Evolutionary conservation across 495 filamentous ascomycete genomes (phyloP).

Genomic region (Daldinia vernicosa): DNA sequence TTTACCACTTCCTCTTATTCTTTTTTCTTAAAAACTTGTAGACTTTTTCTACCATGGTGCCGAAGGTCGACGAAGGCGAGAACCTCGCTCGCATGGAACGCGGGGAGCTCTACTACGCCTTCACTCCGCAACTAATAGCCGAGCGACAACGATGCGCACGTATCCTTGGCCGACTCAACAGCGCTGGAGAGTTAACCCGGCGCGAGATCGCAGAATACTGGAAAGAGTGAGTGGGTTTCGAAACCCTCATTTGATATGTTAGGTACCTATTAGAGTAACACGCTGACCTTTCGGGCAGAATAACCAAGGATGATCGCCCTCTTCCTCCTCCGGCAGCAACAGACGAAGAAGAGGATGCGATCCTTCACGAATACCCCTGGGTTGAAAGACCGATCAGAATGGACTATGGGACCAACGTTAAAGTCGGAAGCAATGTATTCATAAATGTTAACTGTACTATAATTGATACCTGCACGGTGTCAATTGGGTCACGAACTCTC

Average conservation of each 20-base stretch:
- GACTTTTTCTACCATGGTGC: slow-evolving; percentile 1
- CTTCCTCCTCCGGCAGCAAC: slow-evolving; percentile 3
- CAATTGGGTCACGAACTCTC: slow-evolving; percentile 2
- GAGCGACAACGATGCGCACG: not conserved
- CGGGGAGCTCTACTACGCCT: slow-evolving; percentile 1
- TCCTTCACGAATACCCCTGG: slow-evolving; percentile 8
- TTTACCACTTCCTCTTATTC: not conserved
- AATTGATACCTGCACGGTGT: slow-evolving; percentile 7
- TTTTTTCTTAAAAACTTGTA: not conserved
- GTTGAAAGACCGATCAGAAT: slow-evolving; percentile 5
- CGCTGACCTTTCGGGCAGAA: not conserved
- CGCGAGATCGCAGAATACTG: slow-evolving; percentile 4
- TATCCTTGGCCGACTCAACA: slow-evolving; percentile 4
- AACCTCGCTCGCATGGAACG: slow-evolving; percentile 11
- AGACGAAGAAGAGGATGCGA: slow-evolving; percentile 1
- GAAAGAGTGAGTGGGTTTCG: not conserved
- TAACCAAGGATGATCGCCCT: slow-evolving; percentile 3
- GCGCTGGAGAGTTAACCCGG: slow-evolving; percentile 5
- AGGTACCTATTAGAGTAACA: not conserved
- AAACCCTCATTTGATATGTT: not conserved
- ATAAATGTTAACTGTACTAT: slow-evolving; percentile 4
- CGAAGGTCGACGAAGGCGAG: slow-evolving; percentile 7
- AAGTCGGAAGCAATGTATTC: slow-evolving; percentile 7
- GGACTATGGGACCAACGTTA: slow-evolving; percentile 3
- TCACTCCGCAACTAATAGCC: slow-evolving; percentile 6